These are phyloP conservation scores for Aschersonia sp. DNA, from an alignment of 2,329 filamentous ascomycete genomes.

Conservation along the genomic window DNA sequence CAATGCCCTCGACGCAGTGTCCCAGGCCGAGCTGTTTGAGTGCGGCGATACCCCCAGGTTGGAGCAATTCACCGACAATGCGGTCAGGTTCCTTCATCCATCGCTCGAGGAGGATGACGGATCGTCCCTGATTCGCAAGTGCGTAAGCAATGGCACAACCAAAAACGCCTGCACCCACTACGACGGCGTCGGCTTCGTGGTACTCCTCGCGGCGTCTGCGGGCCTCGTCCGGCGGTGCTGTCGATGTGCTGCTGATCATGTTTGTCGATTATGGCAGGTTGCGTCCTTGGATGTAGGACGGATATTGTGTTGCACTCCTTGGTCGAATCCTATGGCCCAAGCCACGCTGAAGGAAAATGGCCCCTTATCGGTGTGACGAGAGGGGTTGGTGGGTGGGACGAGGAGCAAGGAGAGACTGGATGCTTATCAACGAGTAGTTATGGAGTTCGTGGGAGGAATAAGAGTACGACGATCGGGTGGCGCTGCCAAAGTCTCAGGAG, in stretches of 20 bases:
- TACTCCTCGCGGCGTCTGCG: slow-evolving; percentile 33
- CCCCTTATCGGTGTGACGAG: background rate
- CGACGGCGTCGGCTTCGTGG: slow-evolving; percentile 68
- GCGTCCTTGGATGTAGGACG: background rate
- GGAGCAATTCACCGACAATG: slow-evolving; percentile 89
- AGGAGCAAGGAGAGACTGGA: background rate
- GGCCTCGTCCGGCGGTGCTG: slow-evolving; percentile 18
- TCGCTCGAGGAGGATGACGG: slow-evolving; percentile 77
- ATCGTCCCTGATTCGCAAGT: slow-evolving; percentile 77
- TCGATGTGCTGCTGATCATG: background rate
- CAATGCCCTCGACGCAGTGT: slow-evolving; percentile 78
- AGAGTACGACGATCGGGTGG: background rate
- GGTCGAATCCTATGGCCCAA: too few relatives aligned
- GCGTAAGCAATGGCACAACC: slow-evolving; percentile 78
- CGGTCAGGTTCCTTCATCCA: slow-evolving; percentile 87
- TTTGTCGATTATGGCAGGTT: background rate
- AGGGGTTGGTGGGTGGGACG: background rate
- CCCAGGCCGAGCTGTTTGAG: slow-evolving; percentile 67
- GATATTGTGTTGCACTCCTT: too few relatives aligned
- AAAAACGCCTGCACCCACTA: slow-evolving; percentile 83
- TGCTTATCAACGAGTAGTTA: background rate
- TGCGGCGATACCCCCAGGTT: slow-evolving; percentile 78
- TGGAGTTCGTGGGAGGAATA: background rate
- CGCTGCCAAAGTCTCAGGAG: background rate
- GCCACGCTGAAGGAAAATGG: background rate